phyloP scores from a whole-genome alignment of 1,284 basidiomycete genomes.

The Malassezia cuniculi region DNA sequence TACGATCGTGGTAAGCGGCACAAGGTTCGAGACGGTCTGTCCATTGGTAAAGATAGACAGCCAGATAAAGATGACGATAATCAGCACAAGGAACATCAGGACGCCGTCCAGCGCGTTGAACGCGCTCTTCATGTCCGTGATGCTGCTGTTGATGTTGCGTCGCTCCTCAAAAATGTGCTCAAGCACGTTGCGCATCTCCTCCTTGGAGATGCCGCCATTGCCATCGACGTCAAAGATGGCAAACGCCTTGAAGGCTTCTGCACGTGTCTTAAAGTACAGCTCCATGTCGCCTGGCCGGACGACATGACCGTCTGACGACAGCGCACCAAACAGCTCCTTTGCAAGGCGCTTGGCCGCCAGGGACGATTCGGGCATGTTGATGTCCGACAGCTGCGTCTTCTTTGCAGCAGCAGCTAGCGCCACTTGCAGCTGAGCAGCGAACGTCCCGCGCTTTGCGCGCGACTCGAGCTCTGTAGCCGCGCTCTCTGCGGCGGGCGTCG shows the following conservation, averaged over 20 bases:
- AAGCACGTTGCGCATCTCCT: conserved; percentile 71
- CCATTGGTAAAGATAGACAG: conserved; percentile 63
- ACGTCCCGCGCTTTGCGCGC: not conserved
- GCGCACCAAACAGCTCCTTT: conserved; percentile 58
- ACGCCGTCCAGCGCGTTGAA: conserved; percentile 36
- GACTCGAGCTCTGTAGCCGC: not conserved
- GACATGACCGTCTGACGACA: conserved; percentile 27
- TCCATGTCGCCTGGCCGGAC: conserved; percentile 50
- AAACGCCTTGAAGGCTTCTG: conserved; percentile 64
- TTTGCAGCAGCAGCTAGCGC: conserved; percentile 40
- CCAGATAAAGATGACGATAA: conserved; percentile 59
- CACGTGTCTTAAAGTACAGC: conserved; percentile 62
- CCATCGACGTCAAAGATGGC: conserved; percentile 66
- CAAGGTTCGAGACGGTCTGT: conserved; percentile 61
- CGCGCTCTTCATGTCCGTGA: conserved; percentile 48
- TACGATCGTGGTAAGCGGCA: conserved; percentile 66
- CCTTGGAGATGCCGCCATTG: conserved; percentile 66
- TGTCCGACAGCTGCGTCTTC: conserved; percentile 36
- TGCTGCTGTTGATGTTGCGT: conserved; percentile 56
- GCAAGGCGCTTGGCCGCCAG: conserved; percentile 62
- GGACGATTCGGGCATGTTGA: conserved; percentile 46
- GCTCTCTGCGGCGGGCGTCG: conserved; percentile 2
- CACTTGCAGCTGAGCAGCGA: conserved; percentile 16
- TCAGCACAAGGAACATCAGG: conserved; percentile 54
- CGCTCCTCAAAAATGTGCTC: conserved; percentile 68